Conservation (phyloP, 345 rosid species). For the Sisymbrium altissimum region DNA sequence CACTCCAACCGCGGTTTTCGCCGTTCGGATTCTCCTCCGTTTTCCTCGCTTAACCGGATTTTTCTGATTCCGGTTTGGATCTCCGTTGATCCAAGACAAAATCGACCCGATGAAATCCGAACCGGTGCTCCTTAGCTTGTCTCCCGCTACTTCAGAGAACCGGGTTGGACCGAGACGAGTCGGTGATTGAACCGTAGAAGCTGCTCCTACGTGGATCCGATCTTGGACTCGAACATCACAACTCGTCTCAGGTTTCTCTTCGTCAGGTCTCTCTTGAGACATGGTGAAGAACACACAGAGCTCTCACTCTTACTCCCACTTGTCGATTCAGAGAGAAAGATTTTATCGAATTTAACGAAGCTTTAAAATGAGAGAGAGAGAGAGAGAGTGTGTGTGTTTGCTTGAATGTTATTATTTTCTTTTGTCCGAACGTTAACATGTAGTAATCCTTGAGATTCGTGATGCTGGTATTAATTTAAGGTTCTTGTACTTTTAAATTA, state of each 20-base stretch:
- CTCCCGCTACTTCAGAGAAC: slow-evolving; percentile 34
- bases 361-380: not conserved
- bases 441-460: slow-evolving; percentile 30
- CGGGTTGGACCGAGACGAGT: slow-evolving; percentile 37
- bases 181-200: slow-evolving; percentile 37
- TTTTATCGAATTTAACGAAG: slow-evolving; percentile 16
- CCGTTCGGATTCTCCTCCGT: slow-evolving; percentile 47
- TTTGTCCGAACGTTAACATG: slow-evolving; percentile 23
- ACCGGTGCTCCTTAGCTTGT: not conserved
- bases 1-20: slow-evolving; percentile 42
- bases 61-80: slow-evolving; percentile 31
- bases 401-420: not conserved
- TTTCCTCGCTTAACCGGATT: slow-evolving; percentile 37
- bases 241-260: slow-evolving; percentile 25
- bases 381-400: slow-evolving; percentile 11
- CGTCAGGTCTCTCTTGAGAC: slow-evolving; percentile 33
- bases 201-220: slow-evolving; percentile 33
- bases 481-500: not conserved
- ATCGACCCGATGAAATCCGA: slow-evolving; percentile 24
- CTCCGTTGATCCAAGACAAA: slow-evolving; percentile 36
- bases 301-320: not conserved
- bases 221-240: slow-evolving; percentile 29
- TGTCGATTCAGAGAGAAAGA: not conserved
- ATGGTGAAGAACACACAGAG: slow-evolving; percentile 6
- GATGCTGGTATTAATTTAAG: slow-evolving; percentile 23